phyloP scores from a whole-genome alignment of 192 early-diverging fungal species.

The Chytriomyces hyalinus region DNA sequence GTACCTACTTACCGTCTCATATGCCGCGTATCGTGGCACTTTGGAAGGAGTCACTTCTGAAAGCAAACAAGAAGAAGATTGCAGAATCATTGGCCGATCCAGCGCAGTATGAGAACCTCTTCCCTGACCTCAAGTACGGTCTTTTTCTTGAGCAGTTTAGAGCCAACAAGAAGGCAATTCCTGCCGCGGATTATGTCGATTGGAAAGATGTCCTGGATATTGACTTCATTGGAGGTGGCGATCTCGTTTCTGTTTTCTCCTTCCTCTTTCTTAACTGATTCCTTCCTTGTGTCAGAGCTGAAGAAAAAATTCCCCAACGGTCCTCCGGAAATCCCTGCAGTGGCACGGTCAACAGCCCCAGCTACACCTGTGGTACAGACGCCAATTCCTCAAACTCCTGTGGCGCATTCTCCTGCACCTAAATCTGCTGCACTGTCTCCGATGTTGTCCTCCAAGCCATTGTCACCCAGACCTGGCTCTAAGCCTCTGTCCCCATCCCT shows the following conservation, averaged over 20 bases:
- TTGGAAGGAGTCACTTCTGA: conserved; percentile 80
- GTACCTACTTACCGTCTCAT: conserved; percentile 79
- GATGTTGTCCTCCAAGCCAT: background rate
- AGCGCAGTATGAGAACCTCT: conserved; percentile 80
- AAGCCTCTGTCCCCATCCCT: background rate
- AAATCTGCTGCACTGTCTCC: background rate
- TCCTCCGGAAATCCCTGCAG: conserved; percentile 28
- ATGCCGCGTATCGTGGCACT: conserved; percentile 63
- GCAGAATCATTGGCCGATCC: conserved; percentile 91
- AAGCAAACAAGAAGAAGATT: conserved; percentile 74
- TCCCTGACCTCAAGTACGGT: conserved; percentile 77
- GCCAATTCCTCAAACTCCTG: conserved; percentile 2
- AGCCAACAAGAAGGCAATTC: conserved; percentile 28
- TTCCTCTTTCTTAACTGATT: conserved; percentile 3
- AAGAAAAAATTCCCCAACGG: conserved; percentile 49
- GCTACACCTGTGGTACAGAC: too few species aligned
- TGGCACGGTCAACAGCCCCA: background rate
- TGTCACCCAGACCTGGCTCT: background rate
- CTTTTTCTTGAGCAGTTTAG: conserved; percentile 60
- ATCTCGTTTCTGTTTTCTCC: background rate
- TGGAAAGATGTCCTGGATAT: conserved; percentile 62
- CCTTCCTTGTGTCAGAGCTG: conserved; percentile 37
- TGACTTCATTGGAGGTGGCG: conserved; percentile 59
- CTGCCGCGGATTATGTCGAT: conserved; percentile 61
- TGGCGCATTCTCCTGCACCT: background rate